phyloP scores from a whole-genome alignment of 768 basidiomycete species.

The Lanmaoa pseudosensibilis region DNA sequence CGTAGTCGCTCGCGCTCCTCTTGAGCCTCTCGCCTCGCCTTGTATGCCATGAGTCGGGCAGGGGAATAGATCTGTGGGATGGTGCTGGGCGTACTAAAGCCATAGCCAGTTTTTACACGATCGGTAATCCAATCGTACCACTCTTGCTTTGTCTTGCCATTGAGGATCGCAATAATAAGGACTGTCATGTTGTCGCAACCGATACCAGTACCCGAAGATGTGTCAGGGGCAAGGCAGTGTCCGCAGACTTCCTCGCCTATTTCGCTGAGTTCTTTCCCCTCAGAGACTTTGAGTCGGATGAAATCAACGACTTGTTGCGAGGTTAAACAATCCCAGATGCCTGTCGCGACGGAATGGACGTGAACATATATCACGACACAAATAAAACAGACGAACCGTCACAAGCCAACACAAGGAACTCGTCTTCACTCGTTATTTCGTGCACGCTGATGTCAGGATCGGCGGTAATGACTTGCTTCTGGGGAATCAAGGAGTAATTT shows the following conservation, averaged over 20 bases:
- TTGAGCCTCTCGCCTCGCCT: slow-evolving; percentile 57
- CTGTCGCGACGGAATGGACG: slow-evolving; percentile 40
- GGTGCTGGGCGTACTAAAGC: slow-evolving; percentile 72
- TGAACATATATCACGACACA: background rate
- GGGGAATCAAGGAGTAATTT: slow-evolving; percentile 75
- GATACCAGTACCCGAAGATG: slow-evolving; percentile 85
- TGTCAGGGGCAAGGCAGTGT: slow-evolving; percentile 92
- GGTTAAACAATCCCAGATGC: slow-evolving; percentile 96
- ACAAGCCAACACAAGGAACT: slow-evolving; percentile 95
- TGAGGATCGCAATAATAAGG: slow-evolving; percentile 82
- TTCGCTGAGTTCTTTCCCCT: slow-evolving; percentile 75
- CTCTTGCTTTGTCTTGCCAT: slow-evolving; percentile 84
- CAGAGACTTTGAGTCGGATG: slow-evolving; percentile 75
- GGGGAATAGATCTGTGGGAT: slow-evolving; percentile 77
- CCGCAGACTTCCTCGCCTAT: slow-evolving; percentile 90
- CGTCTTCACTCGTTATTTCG: slow-evolving; percentile 83
- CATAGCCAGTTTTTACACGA: slow-evolving; percentile 72
- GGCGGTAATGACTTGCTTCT: slow-evolving; percentile 92
- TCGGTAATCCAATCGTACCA: slow-evolving; percentile 91
- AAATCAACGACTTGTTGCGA: slow-evolving; percentile 94
- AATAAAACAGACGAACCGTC: slow-evolving; percentile 64
- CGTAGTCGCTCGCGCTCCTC: slow-evolving; percentile 48
- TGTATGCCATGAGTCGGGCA: slow-evolving; percentile 62
- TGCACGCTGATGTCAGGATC: slow-evolving; percentile 90
- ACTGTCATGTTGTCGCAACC: slow-evolving; percentile 99